These are phyloP conservation scores for Glycyrrhiza uralensis DNA, from an alignment of 306 rosid genomes.

Conservation along the genomic window DNA sequence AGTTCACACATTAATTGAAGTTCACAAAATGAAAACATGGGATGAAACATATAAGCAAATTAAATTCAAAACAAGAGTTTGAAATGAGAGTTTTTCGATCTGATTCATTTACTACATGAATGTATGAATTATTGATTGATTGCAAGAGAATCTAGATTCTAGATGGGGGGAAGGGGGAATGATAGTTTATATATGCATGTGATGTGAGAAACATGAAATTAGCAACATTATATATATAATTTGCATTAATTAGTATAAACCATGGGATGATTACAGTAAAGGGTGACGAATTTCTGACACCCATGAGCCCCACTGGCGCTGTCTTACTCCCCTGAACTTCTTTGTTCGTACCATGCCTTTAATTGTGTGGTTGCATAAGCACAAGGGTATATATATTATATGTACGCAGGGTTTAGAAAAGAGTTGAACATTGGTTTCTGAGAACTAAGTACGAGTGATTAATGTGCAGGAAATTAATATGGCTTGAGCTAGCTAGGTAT, in stretches of 20 bases:
- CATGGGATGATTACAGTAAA: constrained; percentile 48
- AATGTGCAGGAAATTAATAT: neutral
- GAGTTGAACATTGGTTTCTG: neutral
- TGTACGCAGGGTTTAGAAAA: neutral
- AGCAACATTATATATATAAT: neutral
- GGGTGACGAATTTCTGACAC: constrained; percentile 99
- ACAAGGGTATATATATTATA: neutral
- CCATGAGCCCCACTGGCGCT: constrained; percentile 99
- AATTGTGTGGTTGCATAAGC: neutral
- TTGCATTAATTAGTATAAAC: neutral
- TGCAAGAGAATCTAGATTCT: too few species aligned
- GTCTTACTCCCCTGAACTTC: constrained; percentile 98
- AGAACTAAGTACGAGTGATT: neutral
- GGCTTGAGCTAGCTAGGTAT: neutral
- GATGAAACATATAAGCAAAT: too few species aligned
- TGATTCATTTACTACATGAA: too few species aligned
- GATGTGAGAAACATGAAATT: neutral
- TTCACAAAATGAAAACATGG: too few species aligned
- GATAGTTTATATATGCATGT: neutral
- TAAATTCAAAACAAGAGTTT: too few species aligned
- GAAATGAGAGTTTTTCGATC: too few species aligned
- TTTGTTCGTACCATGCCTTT: constrained; percentile 60
- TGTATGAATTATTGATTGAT: too few species aligned
- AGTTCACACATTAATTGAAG: too few species aligned
- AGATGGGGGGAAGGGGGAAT: neutral